Percentiles rank a stretch among this genome's conserved stretches.
Evolutionary conservation across 2,329 filamentous ascomycete genomes (phyloP).

Genomic region (Pseudogymnoascus sp.): DNA sequence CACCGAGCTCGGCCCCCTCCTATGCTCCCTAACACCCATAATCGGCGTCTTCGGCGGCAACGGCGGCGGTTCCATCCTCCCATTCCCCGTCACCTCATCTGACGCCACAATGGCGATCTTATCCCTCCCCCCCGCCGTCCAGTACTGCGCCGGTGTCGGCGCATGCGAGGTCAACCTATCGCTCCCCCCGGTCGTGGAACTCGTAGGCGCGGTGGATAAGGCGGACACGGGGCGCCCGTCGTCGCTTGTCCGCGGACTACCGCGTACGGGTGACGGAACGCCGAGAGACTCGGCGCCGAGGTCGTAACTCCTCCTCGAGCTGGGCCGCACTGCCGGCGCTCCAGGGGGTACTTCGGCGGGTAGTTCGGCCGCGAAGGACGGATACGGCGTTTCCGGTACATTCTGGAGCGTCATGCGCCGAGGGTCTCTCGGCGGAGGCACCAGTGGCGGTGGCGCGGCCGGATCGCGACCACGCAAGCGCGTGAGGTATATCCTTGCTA

Average conservation of each 20-base stretch:
- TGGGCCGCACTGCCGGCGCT: slow-evolving; percentile 9
- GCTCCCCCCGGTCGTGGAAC: background rate
- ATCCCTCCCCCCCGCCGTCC: slow-evolving; percentile 52
- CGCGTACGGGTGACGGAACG: slow-evolving; percentile 17
- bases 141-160: slow-evolving; percentile 53
- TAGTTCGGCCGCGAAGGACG: slow-evolving; percentile 42
- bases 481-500: slow-evolving; percentile 75
- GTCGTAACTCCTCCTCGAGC: slow-evolving; percentile 27
- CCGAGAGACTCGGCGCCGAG: slow-evolving; percentile 24
- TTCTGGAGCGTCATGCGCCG: slow-evolving; percentile 18
- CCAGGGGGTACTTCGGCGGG: slow-evolving; percentile 44
- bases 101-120: slow-evolving; percentile 57
- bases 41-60: slow-evolving; percentile 72
- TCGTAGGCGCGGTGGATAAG: background rate
- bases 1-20: background rate
- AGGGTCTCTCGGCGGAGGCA: background rate
- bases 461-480: slow-evolving; percentile 35
- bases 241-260: slow-evolving; percentile 41
- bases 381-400: slow-evolving; percentile 32
- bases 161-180: slow-evolving; percentile 49
- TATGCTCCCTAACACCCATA: slow-evolving; percentile 19
- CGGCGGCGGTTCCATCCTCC: slow-evolving; percentile 45
- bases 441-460: background rate
- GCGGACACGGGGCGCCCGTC: slow-evolving; percentile 16
- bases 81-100: slow-evolving; percentile 38